Percentiles rank a stretch among this genome's conserved stretches.
phyloP scores from a whole-genome alignment of 2,329 filamentous ascomycete species.

The Pezicula radicicola region DNA sequence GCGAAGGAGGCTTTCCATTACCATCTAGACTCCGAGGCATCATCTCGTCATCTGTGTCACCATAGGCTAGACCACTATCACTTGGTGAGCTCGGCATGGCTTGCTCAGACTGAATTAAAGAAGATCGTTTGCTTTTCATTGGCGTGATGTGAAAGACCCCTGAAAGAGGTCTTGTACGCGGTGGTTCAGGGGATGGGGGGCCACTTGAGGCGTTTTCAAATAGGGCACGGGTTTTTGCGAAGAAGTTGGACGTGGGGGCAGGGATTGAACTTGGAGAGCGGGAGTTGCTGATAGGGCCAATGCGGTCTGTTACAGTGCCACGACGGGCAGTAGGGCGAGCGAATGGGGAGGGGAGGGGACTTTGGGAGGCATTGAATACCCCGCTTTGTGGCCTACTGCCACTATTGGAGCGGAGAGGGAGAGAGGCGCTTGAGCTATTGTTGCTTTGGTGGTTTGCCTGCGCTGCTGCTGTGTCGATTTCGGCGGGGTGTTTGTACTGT shows the following conservation, averaged over 20 bases:
- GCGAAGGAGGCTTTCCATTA: constrained; percentile 10
- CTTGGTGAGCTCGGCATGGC: no score
- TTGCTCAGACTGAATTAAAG: constrained; percentile 4
- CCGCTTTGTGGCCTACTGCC: background rate
- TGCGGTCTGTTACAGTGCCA: background rate
- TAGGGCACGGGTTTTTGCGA: constrained; percentile 22
- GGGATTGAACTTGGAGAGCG: background rate
- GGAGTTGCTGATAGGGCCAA: background rate
- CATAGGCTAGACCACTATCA: background rate
- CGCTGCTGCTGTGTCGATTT: background rate
- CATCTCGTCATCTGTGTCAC: constrained; percentile 7
- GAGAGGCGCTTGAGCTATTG: background rate
- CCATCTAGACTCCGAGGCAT: constrained; percentile 12
- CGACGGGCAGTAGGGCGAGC: background rate
- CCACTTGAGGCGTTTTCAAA: constrained; percentile 18
- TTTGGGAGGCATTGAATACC: background rate
- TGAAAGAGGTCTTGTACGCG: constrained; percentile 4
- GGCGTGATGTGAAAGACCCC: constrained; percentile 5
- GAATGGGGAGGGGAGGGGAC: background rate
- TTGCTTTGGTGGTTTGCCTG: background rate
- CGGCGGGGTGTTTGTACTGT: background rate
- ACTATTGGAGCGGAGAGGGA: background rate
- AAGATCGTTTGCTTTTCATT: constrained; percentile 5
- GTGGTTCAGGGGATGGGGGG: background rate
- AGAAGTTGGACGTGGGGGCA: constrained; percentile 10